phyloP scores from a whole-genome alignment of 129 eudicot species.

The Erigeron canadensis region DNA sequence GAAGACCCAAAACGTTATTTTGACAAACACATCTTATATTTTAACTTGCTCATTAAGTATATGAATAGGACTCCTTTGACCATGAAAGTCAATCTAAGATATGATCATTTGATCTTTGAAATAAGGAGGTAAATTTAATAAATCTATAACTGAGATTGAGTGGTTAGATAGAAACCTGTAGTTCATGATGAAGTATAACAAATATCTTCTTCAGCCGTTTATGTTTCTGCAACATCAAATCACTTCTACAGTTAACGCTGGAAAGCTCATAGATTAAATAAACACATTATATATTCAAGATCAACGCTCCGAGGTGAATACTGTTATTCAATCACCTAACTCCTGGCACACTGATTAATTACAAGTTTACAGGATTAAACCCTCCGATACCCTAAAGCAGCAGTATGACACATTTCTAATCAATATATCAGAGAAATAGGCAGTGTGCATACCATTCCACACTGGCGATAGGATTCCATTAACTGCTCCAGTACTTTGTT shows the following conservation, averaged over 20 bases:
- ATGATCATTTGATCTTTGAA: not conserved
- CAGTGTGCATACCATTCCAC: conserved; percentile 54
- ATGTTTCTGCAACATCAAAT: conserved; percentile 58
- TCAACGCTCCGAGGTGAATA: not conserved
- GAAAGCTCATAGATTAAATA: conserved; percentile 8
- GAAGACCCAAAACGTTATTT: too few species aligned
- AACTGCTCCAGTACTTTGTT: conserved; percentile 59
- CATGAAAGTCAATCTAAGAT: conserved; percentile 5
- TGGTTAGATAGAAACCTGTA: conserved; percentile 51
- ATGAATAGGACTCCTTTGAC: conserved; percentile 9
- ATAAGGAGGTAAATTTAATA: not conserved
- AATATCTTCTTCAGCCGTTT: conserved; percentile 74
- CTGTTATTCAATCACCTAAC: too few species aligned
- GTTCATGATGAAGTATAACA: conserved; percentile 85
- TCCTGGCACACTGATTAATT: conserved; percentile 1
- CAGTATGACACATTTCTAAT: not conserved
- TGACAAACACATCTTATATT: not conserved
- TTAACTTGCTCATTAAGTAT: too few species aligned
- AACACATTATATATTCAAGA: not conserved
- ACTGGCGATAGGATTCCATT: conserved; percentile 67
- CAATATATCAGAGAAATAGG: conserved; percentile 17
- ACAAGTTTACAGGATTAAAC: not conserved
- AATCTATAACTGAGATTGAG: not conserved
- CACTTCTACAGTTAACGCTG: conserved; percentile 10
- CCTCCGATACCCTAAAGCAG: conserved; percentile 10